Percentiles rank a stretch among this genome's conserved stretches.
Conservation (phyloP, 495 filamentous ascomycete species). For the Parmelia sp. region DNA sequence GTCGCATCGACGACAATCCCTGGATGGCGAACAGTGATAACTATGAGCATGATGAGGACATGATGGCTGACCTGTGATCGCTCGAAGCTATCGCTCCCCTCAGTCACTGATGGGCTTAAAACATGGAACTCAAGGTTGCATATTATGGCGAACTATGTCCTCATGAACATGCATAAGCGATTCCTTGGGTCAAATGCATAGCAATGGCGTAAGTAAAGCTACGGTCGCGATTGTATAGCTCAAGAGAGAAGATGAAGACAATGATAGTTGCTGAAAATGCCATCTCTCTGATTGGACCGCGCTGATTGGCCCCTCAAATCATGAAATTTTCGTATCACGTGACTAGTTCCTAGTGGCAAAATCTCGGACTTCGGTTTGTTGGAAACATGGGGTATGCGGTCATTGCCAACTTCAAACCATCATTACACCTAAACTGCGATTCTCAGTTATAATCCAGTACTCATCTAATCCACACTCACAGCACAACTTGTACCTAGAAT, state of each 20-base stretch:
- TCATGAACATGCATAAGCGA: constrained; percentile 11
- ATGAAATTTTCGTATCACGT: too few relatives aligned
- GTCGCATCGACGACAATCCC: constrained; percentile 22
- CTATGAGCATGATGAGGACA: constrained; percentile 57
- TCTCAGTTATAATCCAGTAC: neutral
- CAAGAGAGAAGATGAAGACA: neutral
- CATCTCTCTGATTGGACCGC: too few relatives aligned
- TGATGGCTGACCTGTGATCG: constrained; percentile 52
- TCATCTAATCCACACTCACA: neutral
- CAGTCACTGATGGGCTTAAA: neutral
- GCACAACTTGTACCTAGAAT: neutral
- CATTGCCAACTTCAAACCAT: constrained; percentile 1
- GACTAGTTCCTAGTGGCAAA: constrained; percentile 5
- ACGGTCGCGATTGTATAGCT: neutral
- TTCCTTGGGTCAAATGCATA: constrained; percentile 7
- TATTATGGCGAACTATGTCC: neutral
- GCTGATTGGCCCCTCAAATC: too few relatives aligned
- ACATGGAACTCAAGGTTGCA: neutral
- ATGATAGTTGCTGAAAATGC: neutral
- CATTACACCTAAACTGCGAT: neutral
- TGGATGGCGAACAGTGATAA: constrained; percentile 31
- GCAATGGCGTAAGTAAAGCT: constrained; percentile 3
- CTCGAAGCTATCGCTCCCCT: neutral
- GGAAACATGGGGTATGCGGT: neutral
- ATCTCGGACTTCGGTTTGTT: neutral